Evolutionary conservation across 768 basidiomycete genomes (phyloP).

Genomic region (Serendipita vermifera): DNA sequence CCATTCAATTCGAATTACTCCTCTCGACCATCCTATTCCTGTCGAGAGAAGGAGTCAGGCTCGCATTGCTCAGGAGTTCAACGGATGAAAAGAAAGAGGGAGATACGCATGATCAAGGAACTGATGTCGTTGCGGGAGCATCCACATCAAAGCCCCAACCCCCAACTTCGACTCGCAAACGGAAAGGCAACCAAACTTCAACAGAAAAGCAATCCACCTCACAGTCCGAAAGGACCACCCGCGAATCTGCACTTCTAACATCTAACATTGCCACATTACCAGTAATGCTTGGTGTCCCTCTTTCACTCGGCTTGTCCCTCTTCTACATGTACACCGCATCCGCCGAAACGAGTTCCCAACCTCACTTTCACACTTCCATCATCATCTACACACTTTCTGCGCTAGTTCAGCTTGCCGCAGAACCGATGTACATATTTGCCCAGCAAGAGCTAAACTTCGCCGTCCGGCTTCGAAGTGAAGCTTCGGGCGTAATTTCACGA

Average conservation of each 20-base stretch:
- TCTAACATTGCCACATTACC: conserved; percentile 54
- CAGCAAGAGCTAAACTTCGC: conserved; percentile 54
- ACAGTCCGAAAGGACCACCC: too few relatives aligned
- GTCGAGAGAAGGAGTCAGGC: conserved; percentile 84
- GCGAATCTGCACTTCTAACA: too few relatives aligned
- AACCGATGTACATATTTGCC: conserved; percentile 68
- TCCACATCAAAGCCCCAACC: neutral
- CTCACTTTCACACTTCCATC: conserved; percentile 50
- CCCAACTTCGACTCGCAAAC: neutral
- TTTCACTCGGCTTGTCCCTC: conserved; percentile 39
- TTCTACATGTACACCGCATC: conserved; percentile 47
- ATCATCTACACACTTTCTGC: conserved; percentile 61
- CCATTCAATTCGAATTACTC: conserved; percentile 88
- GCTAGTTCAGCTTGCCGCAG: conserved; percentile 61
- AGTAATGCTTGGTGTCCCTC: conserved; percentile 50
- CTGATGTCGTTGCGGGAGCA: neutral
- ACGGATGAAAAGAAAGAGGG: conserved; percentile 17
- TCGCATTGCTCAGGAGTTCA: conserved; percentile 57
- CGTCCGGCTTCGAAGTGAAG: conserved; percentile 76
- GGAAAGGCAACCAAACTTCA: conserved; percentile 7
- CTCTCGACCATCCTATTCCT: conserved; percentile 85
- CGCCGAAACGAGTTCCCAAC: conserved; percentile 42
- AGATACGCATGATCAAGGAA: neutral
- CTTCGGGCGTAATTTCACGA: conserved; percentile 61
- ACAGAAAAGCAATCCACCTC: too few relatives aligned